Evolutionary conservation across 805 yeast species (phyloP).

Genomic region (Yamadazyma scolyti): DNA sequence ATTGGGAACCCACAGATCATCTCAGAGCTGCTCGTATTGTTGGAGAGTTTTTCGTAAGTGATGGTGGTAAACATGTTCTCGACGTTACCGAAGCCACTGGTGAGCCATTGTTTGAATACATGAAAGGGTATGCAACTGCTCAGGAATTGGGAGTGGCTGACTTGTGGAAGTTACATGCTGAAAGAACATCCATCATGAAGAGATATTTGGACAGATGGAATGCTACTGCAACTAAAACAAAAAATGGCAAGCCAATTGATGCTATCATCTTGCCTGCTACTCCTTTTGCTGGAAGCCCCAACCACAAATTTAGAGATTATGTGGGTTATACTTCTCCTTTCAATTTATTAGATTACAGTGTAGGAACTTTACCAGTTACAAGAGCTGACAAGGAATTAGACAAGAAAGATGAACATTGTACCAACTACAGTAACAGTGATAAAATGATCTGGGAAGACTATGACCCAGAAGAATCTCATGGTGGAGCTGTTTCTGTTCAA

Average conservation of each 20-base stretch:
- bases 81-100: conserved; percentile 57
- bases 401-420: conserved; percentile 20
- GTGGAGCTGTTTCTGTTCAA: conserved; percentile 55
- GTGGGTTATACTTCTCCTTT: conserved; percentile 80
- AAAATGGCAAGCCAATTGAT: conserved; percentile 48
- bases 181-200: conserved; percentile 50
- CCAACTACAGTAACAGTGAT: conserved; percentile 45
- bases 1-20: conserved; percentile 55
- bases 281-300: conserved; percentile 66
- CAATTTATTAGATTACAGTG: conserved; percentile 69
- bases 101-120: conserved; percentile 64
- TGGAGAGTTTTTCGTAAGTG: conserved; percentile 54
- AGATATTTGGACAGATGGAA: conserved; percentile 55
- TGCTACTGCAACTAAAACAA: conserved; percentile 45
- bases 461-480: conserved; percentile 43
- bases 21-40: conserved; percentile 58
- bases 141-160: conserved; percentile 49
- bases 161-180: conserved; percentile 45
- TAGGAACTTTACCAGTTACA: conserved; percentile 58
- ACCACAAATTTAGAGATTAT: conserved; percentile 56
- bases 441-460: conserved; percentile 46
- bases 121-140: conserved; percentile 53
- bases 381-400: conserved; percentile 45
- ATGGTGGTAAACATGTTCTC: conserved; percentile 61
- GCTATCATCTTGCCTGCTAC: conserved; percentile 59